Conservation (phyloP, 192 early-diverging fungal species). For the Coemansia sp. region DNA sequence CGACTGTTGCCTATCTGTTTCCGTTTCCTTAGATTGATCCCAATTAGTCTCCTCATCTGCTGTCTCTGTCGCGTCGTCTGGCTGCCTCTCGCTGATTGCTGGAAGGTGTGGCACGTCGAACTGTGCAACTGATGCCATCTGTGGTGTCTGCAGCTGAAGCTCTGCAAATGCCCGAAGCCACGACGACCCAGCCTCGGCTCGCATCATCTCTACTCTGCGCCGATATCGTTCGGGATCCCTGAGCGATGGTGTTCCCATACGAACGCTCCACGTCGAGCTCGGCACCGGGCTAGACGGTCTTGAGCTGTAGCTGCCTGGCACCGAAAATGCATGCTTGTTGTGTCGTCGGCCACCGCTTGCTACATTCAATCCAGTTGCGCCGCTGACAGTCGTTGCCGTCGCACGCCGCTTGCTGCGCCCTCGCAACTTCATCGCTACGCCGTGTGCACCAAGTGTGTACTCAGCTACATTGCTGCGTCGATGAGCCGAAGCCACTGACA, state of each 20-base stretch:
- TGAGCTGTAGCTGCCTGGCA: constrained; percentile 29
- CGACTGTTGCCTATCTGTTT: not conserved
- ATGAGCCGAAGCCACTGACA: constrained; percentile 25
- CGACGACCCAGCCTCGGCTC: constrained; percentile 49
- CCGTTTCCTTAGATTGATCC: not conserved
- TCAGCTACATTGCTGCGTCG: constrained; percentile 23
- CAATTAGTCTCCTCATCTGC: not conserved
- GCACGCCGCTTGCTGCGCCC: constrained; percentile 26
- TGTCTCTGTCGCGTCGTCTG: not conserved
- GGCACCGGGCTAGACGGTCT: constrained; percentile 31
- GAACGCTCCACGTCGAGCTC: constrained; percentile 27
- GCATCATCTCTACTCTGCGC: constrained; percentile 54
- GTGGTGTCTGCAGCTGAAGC: constrained; percentile 32
- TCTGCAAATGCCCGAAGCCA: constrained; percentile 55
- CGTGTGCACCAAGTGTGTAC: constrained; percentile 4
- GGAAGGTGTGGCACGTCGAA: constrained; percentile 16
- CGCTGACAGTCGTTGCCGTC: constrained; percentile 26
- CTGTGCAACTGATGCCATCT: constrained; percentile 18
- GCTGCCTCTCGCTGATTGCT: not conserved
- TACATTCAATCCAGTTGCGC: not conserved
- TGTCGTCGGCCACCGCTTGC: not conserved
- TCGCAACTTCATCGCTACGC: constrained; percentile 20
- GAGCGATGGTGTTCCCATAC: constrained; percentile 11
- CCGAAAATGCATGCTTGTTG: constrained; percentile 16
- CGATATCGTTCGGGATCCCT: constrained; percentile 51